Evolutionary conservation across 768 basidiomycete species (phyloP), one percentile per base, ranked within the genome.

Genomic region (Calocera cornea): DNA sequence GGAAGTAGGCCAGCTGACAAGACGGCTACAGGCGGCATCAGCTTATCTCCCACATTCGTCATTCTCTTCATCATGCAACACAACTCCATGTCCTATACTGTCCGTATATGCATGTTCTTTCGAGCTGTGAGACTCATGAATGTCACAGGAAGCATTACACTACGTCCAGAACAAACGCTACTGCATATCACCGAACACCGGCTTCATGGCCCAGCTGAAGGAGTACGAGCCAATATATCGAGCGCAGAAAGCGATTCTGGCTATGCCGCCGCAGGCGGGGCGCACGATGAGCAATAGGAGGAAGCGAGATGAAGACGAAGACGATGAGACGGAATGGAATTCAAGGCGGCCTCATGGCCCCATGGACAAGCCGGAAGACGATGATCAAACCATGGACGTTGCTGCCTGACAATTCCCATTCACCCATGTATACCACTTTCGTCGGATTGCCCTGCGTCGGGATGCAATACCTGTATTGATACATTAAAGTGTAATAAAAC

Each of bases 1-100:
- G 47, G 38, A n/a, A 64, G 41, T 65, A 22, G 22, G 27, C 50
- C 12, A 54, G 50, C 67, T 34, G 31, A 41, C 17, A 19, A 19
- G 10, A 41, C 8, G 14, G 11, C 3, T 64, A 7, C 70, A 92
- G 90, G 91, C 41, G 92, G 92, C 2, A 94, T 94, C 75, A 89
- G 87, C 68, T 80, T 93, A 12, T 92, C 90, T 1, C 92, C 92
- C 0, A 84, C 91, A 0, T 92, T 94, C 68, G 92, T 92, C 27
- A 88, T 94, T 65, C 93, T 93, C 89, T 94, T 90, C 74, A 90
- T 90, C 40, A 94, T 94, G 92, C 87, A 90, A 68, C 84, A 88
- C 72, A 86, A 86, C 74, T 84, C 85, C 33, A 77, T 92, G 33
- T 86, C 86, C 41, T 93, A 60, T 27, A 60, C 54, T 33, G 54